phyloP scores from a whole-genome alignment of 2,329 filamentous ascomycete genomes.

The Nemania sp. region DNA sequence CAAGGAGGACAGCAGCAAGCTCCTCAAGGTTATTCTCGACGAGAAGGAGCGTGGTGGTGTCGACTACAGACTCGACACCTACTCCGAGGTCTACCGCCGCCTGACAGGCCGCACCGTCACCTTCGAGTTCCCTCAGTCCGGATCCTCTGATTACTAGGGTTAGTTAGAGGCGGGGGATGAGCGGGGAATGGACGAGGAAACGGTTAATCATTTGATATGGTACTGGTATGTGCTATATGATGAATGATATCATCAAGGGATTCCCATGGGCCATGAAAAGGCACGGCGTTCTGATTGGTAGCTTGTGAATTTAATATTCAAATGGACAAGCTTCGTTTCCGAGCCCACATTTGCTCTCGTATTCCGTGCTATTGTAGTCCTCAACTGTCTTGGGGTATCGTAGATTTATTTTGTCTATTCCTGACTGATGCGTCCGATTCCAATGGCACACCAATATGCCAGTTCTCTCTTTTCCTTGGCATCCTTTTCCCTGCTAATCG shows the following conservation, averaged over 20 bases:
- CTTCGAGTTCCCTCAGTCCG: constrained; percentile 97
- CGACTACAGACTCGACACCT: constrained; percentile 99
- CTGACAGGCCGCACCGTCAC: constrained; percentile 95
- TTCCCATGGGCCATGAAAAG: constrained; percentile 53
- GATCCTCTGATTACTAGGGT: constrained; percentile 82
- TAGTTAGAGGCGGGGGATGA: constrained; percentile 47
- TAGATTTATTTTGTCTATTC: constrained; percentile 49
- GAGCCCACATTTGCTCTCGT: constrained; percentile 34
- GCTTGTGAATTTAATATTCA: constrained; percentile 62
- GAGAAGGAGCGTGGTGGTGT: constrained; percentile 99
- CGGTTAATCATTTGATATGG: constrained; percentile 42
- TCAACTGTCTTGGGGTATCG: constrained; percentile 56
- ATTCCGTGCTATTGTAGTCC: constrained; percentile 17
- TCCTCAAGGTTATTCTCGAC: constrained; percentile 98
- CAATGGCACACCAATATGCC: constrained; percentile 95
- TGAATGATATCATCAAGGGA: constrained; percentile 48
- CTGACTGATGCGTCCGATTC: constrained; percentile 81
- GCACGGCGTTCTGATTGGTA: constrained; percentile 63
- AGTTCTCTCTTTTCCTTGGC: constrained; percentile 84
- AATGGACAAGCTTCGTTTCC: constrained; percentile 53
- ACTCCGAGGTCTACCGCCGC: constrained; percentile 99
- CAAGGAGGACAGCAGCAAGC: constrained; percentile 98
- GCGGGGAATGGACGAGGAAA: constrained; percentile 20
- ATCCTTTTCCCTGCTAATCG: constrained; percentile 66
- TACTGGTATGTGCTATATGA: constrained; percentile 44